Evolutionary conservation across 2,329 filamentous ascomycete species (phyloP).

Genomic region (Talaromyces funiculosus): DNA sequence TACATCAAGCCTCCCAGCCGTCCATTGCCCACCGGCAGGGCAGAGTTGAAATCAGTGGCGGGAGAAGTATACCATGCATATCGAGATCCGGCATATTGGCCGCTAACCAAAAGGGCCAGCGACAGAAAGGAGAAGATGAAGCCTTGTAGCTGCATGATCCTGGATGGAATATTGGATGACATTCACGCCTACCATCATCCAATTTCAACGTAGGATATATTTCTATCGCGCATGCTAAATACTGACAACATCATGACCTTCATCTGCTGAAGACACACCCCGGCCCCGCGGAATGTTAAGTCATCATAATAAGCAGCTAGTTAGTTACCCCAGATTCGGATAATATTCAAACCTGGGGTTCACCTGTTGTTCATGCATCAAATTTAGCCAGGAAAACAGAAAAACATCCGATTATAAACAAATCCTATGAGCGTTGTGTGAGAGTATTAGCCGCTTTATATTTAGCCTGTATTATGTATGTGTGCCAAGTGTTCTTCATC

Average conservation of each 20-base stretch:
- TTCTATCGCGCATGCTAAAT: neutral
- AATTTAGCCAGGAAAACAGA: neutral
- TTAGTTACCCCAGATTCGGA: neutral
- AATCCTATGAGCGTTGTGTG: too few relatives aligned
- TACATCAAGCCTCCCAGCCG: slow-evolving; percentile 18
- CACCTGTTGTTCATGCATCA: neutral
- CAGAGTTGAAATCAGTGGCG: slow-evolving; percentile 17
- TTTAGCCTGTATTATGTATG: too few relatives aligned
- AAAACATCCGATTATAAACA: neutral
- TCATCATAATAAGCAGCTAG: neutral
- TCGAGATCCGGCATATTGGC: neutral
- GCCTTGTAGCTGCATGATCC: neutral
- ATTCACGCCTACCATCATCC: neutral
- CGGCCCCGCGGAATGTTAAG: neutral
- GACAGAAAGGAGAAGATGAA: neutral
- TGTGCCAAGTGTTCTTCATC: too few relatives aligned
- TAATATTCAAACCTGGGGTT: neutral
- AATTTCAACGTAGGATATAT: neutral
- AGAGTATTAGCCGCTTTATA: too few relatives aligned
- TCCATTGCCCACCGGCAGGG: slow-evolving; percentile 19
- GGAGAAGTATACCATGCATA: slow-evolving; percentile 15
- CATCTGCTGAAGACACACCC: neutral
- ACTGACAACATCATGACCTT: neutral
- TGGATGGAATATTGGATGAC: neutral
- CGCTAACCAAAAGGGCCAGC: neutral